A percentile compares a stretch with the other conserved stretches of the same genome.
Conservation (phyloP, 371 early-diverging fungal genomes). For the Saksenaea vasiformis region DNA sequence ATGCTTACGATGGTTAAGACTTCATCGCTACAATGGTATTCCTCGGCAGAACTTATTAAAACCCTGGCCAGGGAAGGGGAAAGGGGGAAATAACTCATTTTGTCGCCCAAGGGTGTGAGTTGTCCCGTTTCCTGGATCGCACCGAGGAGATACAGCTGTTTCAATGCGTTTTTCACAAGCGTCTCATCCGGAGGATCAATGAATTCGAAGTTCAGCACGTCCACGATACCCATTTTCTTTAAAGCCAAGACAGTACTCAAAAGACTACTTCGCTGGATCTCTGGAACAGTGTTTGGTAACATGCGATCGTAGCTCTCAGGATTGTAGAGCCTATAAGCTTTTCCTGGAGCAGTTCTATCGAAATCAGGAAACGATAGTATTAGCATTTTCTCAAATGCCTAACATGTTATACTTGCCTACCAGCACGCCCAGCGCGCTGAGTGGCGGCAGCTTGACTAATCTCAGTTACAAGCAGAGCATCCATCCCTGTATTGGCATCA, state of each 20-base stretch:
- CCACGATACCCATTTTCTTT: conserved; percentile 90
- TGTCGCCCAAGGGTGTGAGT: conserved; percentile 89
- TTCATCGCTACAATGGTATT: conserved; percentile 48
- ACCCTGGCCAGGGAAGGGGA: conserved; percentile 93
- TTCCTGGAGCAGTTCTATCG: conserved; percentile 74
- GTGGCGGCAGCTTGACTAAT: conserved; percentile 91
- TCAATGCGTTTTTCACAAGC: conserved; percentile 83
- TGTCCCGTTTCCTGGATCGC: conserved; percentile 90
- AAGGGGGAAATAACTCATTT: conserved; percentile 95
- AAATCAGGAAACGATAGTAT: background rate
- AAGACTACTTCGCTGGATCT: conserved; percentile 94
- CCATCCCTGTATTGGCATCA: conserved; percentile 80
- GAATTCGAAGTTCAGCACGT: conserved; percentile 94
- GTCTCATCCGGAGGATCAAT: conserved; percentile 92
- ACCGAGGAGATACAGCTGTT: conserved; percentile 93
- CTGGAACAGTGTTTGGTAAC: conserved; percentile 88
- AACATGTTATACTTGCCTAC: conserved; percentile 67
- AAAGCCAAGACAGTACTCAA: conserved; percentile 85
- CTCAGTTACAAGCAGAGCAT: conserved; percentile 81
- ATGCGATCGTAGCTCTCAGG: conserved; percentile 82
- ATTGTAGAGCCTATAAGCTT: conserved; percentile 95
- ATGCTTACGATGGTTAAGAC: conserved; percentile 65
- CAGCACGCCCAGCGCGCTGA: conserved; percentile 99
- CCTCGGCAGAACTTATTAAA: conserved; percentile 67
- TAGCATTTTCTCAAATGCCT: conserved; percentile 44